A percentile compares a stretch with the other conserved stretches of the same genome.
These are phyloP conservation scores for Aotearoamyces nothofagi DNA, from an alignment of 2,329 filamentous ascomycete genomes.

Conservation along the genomic window DNA sequence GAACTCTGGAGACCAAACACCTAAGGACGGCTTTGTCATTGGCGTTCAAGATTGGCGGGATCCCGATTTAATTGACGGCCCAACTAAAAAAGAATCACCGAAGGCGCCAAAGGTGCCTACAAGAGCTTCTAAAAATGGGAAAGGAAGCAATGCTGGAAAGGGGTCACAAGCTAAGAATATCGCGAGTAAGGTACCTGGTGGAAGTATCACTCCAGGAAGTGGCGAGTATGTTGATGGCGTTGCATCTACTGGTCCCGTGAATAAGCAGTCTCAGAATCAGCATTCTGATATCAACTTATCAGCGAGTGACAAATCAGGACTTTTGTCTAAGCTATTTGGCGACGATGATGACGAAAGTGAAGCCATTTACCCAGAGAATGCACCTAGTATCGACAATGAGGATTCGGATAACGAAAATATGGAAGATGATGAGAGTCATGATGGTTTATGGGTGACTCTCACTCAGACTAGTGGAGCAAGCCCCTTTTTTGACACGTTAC, in stretches of 20 bases:
- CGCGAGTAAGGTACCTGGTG: slow-evolving; percentile 32
- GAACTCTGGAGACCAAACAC: background rate
- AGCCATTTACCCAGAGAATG: slow-evolving; percentile 11
- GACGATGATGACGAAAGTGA: slow-evolving; percentile 25
- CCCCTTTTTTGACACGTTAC: slow-evolving; percentile 87
- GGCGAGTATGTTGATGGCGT: slow-evolving; percentile 49
- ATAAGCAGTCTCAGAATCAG: slow-evolving; percentile 14
- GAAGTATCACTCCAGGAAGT: slow-evolving; percentile 57
- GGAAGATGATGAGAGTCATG: slow-evolving; percentile 33
- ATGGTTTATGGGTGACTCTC: slow-evolving; percentile 92
- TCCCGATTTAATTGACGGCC: slow-evolving; percentile 46
- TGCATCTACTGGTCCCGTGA: slow-evolving; percentile 5
- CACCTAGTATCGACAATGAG: slow-evolving; percentile 11
- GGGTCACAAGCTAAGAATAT: slow-evolving; percentile 9
- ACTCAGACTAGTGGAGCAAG: slow-evolving; percentile 80
- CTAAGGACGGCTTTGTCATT: slow-evolving; percentile 46
- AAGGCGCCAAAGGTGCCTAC: slow-evolving; percentile 15
- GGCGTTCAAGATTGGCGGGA: slow-evolving; percentile 83
- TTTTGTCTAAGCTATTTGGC: slow-evolving; percentile 35
- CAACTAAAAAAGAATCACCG: slow-evolving; percentile 14
- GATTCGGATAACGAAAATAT: slow-evolving; percentile 8
- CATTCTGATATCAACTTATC: background rate
- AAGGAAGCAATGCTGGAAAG: slow-evolving; percentile 15
- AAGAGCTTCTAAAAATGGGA: slow-evolving; percentile 5
- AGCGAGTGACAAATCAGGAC: slow-evolving; percentile 16